A percentile compares a stretch with the other conserved stretches of the same genome.
Conservation (phyloP, 2,329 filamentous ascomycete species). For the Metarhizium brunneum region DNA sequence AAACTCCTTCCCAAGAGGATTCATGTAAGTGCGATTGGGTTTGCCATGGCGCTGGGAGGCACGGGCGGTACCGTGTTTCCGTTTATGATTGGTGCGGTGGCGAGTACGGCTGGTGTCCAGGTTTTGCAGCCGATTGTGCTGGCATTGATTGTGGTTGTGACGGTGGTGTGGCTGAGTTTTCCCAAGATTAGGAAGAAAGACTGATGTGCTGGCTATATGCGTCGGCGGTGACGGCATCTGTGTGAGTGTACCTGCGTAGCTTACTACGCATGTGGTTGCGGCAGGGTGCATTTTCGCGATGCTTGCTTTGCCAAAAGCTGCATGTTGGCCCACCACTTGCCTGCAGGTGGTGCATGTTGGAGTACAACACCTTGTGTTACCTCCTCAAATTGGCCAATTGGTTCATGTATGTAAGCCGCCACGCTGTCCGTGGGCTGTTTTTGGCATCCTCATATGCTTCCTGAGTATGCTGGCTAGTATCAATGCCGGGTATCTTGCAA, state of each 20-base stretch:
- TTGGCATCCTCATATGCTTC: no score
- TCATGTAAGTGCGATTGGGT: slow-evolving; percentile 65
- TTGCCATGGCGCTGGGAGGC: slow-evolving; percentile 64
- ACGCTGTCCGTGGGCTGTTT: no score
- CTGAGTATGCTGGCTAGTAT: no score
- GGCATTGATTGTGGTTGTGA: slow-evolving; percentile 28
- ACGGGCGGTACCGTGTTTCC: slow-evolving; percentile 52
- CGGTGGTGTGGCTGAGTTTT: slow-evolving; percentile 25
- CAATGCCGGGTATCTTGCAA: no score
- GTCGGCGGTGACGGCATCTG: no score
- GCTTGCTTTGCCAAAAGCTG: no score
- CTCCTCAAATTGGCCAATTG: no score
- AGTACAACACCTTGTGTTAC: no score
- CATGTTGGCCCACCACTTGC: no score
- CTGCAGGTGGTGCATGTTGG: no score
- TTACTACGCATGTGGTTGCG: neutral
- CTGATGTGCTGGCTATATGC: neutral
- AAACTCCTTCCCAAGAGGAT: slow-evolving; percentile 61
- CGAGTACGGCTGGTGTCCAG: slow-evolving; percentile 36
- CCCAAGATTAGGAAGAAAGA: slow-evolving; percentile 25
- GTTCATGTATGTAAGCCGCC: no score
- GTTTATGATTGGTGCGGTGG: slow-evolving; percentile 54
- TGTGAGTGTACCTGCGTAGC: neutral
- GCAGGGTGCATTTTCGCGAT: no score
- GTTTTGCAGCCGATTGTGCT: slow-evolving; percentile 42